Evolutionary conservation across 1,284 basidiomycete species (phyloP), one percentile per base, ranked within the genome.

Genomic region (Fistulinella staudtii): DNA sequence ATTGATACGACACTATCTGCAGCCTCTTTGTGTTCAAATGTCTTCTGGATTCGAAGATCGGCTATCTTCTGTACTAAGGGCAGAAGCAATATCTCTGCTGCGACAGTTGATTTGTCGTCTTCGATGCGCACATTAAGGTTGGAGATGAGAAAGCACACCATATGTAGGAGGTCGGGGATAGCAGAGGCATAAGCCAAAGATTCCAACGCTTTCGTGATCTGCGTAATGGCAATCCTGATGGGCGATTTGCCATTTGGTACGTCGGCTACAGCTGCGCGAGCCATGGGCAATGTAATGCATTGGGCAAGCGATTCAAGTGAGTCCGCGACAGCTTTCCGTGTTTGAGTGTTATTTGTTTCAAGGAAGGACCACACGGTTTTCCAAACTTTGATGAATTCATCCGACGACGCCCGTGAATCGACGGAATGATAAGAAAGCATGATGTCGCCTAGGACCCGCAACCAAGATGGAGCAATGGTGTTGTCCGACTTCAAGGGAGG

Each of bases 1-100:
- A 80, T 79, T 5, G 85, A 82, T 29, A 99, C 69, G 1, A 88
- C 82, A 5, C 72, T 72, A 64, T 99, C 96, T 20, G 86, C 93
- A 37, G 80, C 80, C 63, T 94, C 92, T 65, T 93, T 94, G 65
- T 88, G 79, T 65, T 97, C 93, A 58, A 99, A 99, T 5, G 75
- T 80, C 65, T 86, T 89, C 57, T 88, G 76, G 27, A 79, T 72
- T 33, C 95, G 73, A 47, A 96, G 67, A 33, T 86, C 82, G 2
- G 84, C 91, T 22, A 96, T 73, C 45, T 81, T 79, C 50, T 75
- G 69, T 39, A 98, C 75, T n/a, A 93, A 64, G 25, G 84, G 81
- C 36, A 88, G 64, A 18, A 95, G 70, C 8, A 97, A 74, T 35
- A 70, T 63, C 57, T 91, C 81, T 3, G 90, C 87, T 7, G 84